Base-by-base conservation (phyloP, 139 green algal species). In the Chlorella sp. region DNA sequence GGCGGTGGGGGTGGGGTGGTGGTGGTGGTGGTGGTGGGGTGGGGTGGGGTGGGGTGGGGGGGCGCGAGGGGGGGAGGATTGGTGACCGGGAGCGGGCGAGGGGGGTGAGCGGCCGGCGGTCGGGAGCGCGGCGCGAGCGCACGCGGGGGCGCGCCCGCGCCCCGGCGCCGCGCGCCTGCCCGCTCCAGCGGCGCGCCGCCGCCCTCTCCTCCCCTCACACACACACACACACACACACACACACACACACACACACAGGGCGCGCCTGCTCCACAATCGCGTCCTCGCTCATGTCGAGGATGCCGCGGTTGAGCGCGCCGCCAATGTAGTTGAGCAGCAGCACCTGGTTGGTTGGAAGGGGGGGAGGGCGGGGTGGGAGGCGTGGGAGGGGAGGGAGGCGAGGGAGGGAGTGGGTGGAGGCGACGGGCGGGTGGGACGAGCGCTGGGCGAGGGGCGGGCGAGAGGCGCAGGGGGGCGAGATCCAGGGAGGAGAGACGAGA, bases 281-380 rank as follows among this genome's bases (percentile, higher is more conserved):
- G 1, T 92, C 91, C 12, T 94, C 78, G 2, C 33, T 87, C 84
- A 92, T 83, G 65, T 97, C 81, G 11, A 89, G 77, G 67, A 99
- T 96, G 56, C 70, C 80, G 31, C 91, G 84, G 89, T 99, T 98
- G 35, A 81, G 89, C 6, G 93, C 90, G 29, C 96, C 96, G 4
- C 96, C 96, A 79, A 99, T 98, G 91, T 99, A 99, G 88, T 90
- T 94, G 48, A 98, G 91, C 72, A 99, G 87, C 84, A 98, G 85
- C 43, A 86, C 61, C 63, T 78, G 72, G n/a, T n/a, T n/a, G n/a
- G n/a, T n/a, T n/a, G n/a, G n/a, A 42, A 43, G 23, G 55, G 46
- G 42, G n/a, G 71, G 56, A 77, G 71, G 33, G 35, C 36, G n/a
- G n/a, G n/a, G n/a, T n/a, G n/a, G n/a, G n/a, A n/a, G n/a, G n/a